Conservation (phyloP, 148 eudicot genomes). For the Camellia sinensis region DNA sequence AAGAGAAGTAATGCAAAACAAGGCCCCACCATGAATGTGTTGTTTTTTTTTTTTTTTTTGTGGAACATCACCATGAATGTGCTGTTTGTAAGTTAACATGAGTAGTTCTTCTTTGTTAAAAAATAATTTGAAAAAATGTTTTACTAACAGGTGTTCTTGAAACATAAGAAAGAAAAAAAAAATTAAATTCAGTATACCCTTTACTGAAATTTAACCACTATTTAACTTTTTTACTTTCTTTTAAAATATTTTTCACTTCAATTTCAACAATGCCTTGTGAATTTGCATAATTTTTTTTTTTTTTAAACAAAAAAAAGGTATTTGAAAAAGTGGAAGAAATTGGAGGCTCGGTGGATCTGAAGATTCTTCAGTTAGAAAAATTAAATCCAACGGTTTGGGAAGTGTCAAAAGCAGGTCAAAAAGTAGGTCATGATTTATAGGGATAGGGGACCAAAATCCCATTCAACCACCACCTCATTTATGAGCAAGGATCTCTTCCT, state of each 20-base stretch:
- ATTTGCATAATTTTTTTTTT: too few species aligned
- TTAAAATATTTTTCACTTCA: too few species aligned
- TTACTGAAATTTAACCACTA: too few species aligned
- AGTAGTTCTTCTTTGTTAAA: background rate
- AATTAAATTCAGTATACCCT: too few species aligned
- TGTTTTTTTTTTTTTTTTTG: background rate
- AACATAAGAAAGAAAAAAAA: too few species aligned
- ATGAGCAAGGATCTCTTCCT: background rate
- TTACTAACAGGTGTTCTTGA: too few species aligned
- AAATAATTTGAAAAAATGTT: slow-evolving; percentile 1
- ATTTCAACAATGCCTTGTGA: too few species aligned
- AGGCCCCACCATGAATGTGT: slow-evolving; percentile 1
- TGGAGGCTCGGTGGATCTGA: slow-evolving; percentile 11
- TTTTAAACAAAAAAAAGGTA: too few species aligned
- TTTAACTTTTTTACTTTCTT: too few species aligned
- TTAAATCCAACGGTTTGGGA: background rate
- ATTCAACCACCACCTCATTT: background rate
- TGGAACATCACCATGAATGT: background rate
- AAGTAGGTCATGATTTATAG: background rate
- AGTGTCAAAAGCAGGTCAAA: background rate
- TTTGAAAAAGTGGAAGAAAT: background rate
- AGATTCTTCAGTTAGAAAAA: background rate
- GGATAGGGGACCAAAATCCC: slow-evolving; percentile 6
- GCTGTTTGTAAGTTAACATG: background rate
- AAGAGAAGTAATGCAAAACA: background rate